Percentiles rank a stretch among this genome's conserved stretches.
Evolutionary conservation across 805 yeast species (phyloP).

Genomic region (Millerozyma miso): DNA sequence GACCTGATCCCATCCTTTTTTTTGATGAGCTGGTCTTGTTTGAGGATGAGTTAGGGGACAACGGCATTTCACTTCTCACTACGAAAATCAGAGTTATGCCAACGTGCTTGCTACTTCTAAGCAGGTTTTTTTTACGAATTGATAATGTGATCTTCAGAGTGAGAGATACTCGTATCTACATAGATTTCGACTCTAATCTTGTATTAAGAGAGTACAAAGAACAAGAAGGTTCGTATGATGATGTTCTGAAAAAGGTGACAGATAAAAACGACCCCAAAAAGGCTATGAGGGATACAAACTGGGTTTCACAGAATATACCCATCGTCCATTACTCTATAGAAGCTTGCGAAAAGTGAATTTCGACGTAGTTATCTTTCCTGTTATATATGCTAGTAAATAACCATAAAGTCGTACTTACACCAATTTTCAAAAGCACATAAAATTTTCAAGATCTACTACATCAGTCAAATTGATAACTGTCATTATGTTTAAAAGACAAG

Average conservation of each 20-base stretch:
- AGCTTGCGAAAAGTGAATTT: neutral
- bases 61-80: slow-evolving; percentile 77
- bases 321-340: slow-evolving; percentile 18
- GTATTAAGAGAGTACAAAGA: slow-evolving; percentile 76
- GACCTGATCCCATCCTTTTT: slow-evolving; percentile 81
- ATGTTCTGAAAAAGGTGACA: slow-evolving; percentile 22
- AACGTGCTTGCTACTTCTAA: slow-evolving; percentile 65
- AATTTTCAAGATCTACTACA: neutral
- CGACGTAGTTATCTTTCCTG: neutral
- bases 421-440: neutral
- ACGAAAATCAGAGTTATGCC: slow-evolving; percentile 89
- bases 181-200: slow-evolving; percentile 63
- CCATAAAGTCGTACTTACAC: neutral
- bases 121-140: slow-evolving; percentile 79
- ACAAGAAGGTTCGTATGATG: slow-evolving; percentile 40
- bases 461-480: neutral
- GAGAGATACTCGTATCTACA: slow-evolving; percentile 77
- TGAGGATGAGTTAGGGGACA: slow-evolving; percentile 96
- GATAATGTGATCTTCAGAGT: slow-evolving; percentile 85
- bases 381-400: neutral
- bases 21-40: slow-evolving; percentile 84
- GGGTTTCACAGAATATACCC: slow-evolving; percentile 66
- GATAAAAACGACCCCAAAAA: slow-evolving; percentile 36
- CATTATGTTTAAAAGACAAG: slow-evolving; percentile 4
- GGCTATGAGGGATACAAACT: slow-evolving; percentile 63